phyloP scores from a whole-genome alignment of 2,329 filamentous ascomycete genomes.

The Pestalotiopsis sp. region DNA sequence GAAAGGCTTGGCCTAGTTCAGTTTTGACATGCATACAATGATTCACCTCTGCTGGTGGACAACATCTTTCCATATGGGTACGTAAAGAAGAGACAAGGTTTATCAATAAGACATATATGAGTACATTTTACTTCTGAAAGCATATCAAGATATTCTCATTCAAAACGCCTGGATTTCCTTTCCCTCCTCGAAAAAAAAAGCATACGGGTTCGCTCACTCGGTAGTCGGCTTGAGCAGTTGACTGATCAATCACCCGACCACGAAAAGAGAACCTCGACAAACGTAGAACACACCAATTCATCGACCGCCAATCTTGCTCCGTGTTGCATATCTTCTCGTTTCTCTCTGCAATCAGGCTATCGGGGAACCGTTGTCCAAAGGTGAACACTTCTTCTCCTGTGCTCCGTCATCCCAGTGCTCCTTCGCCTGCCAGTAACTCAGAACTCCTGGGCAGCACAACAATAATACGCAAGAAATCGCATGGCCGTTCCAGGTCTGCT shows the following conservation, averaged over 20 bases:
- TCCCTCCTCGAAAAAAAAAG: not conserved
- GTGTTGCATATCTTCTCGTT: not conserved
- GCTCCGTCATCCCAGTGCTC: not conserved
- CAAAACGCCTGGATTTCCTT: not conserved
- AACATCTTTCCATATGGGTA: too few species aligned
- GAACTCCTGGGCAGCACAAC: not conserved
- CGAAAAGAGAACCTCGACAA: not conserved
- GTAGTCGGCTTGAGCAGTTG: not conserved
- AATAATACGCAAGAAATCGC: constrained; percentile 4
- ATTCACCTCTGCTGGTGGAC: too few species aligned
- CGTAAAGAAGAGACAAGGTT: too few species aligned
- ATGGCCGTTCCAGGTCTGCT: constrained; percentile 13
- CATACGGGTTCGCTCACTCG: not conserved
- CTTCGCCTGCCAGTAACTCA: not conserved
- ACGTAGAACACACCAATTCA: not conserved
- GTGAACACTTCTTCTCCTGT: not conserved
- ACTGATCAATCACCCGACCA: not conserved
- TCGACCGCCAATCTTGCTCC: not conserved
- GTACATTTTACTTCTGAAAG: not conserved
- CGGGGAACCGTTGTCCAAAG: not conserved
- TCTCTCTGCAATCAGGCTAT: not conserved
- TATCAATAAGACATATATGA: not conserved
- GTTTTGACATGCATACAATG: too few species aligned
- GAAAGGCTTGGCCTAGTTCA: too few species aligned
- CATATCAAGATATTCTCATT: not conserved